Base-by-base conservation (phyloP, 257 asterid species). In the Eucommia ulmoides region DNA sequence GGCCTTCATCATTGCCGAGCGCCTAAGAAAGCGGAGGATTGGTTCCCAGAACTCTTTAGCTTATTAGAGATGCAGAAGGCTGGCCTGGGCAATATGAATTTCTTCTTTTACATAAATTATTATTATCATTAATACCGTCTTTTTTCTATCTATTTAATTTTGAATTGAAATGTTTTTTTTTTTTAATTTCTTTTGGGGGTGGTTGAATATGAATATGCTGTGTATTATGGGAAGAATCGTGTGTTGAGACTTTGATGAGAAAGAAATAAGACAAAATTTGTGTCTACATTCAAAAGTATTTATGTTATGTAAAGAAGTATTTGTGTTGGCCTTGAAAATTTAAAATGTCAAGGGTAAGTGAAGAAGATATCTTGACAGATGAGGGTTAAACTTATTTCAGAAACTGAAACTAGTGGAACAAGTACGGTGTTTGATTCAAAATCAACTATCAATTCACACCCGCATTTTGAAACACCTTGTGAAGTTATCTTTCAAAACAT, bases 1-100 rank as follows among this genome's bases (percentile, higher is more conserved):
- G 20, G 76, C 94, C 0, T 82, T 82, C 62, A 79, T 82, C 49
- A 82, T 82, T 12, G 86, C 94, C 0, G 89, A 79, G 58, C 94
- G 94, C 47, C 78, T 82, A 41, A 65, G 94, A 51, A 82, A 77
- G 65, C 69, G 83, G 71, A 78, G 93, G 67, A 69, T 79, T 17
- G 67, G 76, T 45, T 58, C 76, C 18, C 69, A 62, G 57, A 55
- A 42, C 50, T 33, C 55, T 0, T 46, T 66, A 38, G 66, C 61
- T 10, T 47, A n/a, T 21, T 64, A 65, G 46, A 45, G n/a, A 50
- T 26, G 23, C 47, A 38, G 3, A 49, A 22, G 41, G 24, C 35
- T 44, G 45, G 22, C 57, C 42, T 35, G 23, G 49, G 1, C 51
- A 33, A 18, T 19, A 33, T 41, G 52, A 41, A 25, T 47, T 47